Base-by-base conservation (phyloP, 257 asterid species). In the Eustoma russellianum region DNA sequence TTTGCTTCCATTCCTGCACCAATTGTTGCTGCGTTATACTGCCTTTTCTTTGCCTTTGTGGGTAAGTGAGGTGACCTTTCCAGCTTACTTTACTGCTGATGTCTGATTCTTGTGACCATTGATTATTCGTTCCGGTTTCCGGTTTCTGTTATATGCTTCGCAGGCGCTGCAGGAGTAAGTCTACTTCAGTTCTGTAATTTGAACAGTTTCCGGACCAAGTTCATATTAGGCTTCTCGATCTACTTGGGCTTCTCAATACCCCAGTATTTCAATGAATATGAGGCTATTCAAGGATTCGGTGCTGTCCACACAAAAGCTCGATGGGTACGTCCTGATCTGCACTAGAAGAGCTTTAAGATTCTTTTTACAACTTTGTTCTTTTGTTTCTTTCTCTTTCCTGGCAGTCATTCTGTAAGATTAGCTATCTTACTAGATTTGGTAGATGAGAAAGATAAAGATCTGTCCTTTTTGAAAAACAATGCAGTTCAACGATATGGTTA, bases 1-100 rank as follows among this genome's bases (percentile, higher is more conserved):
- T 88, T 88, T 45, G 97, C 97, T 64, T 88, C 97, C 40, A 88
- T 88, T 69, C 97, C 97, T 24, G 79, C 97, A 28, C 92, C 97
- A 33, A 88, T 85, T 8, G 88, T 88, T 33, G 97, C 92, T 65
- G 95, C 95, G 52, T 50, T 85, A 24, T 89, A 85, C 70, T 85
- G 97, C 69, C 78, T 83, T 67, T 89, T 89, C 95, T 89, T 85
- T 43, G 97, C 83, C 46, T 89, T 85, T 50, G 94, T 89, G 52
- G 97, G 97, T 85, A 57, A 0, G 92, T 73, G 50, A 53, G 18
- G 7, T 54, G 1, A 7, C 15, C 28, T 24, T 41, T 33, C 41
- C 24, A 10, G 54, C 49, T 17, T 50, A 35, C 48, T 52, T 17
- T 30, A 41, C 9, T 19, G 13, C 33, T 30, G 24, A 10, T 18